Base-by-base conservation (phyloP, 1,284 basidiomycete genomes). In the Leccinum pachyderme region DNA sequence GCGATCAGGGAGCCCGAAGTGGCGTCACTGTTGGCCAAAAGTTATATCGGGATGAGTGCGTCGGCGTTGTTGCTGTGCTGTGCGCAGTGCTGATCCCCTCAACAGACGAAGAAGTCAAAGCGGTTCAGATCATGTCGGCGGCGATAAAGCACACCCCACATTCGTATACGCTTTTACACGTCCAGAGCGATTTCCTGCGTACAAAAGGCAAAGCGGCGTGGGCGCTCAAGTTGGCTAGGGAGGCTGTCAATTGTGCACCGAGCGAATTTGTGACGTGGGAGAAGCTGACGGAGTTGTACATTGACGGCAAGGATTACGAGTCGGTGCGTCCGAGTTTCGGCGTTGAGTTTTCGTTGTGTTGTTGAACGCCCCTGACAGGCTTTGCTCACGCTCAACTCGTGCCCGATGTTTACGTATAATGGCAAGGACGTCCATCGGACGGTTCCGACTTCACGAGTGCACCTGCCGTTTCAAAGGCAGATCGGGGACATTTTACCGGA, bases 361-460 rank as follows among this genome's bases (percentile, higher is more conserved):
- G 27, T 3, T 63, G 48, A 58, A 22, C 49, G 44, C 29, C n/a
- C 5, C n/a, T 24, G 0, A 15, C 15, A 82, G 80, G 94, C 96
- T 0, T 77, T 99, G 12, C 80, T 98, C 39, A 98, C 96, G 2
- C 83, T 99, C 57, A 99, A 99, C 70, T 98, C 96, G 37, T 99
- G 97, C 75, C 96, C 96, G 1, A 99, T 99, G 96, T 99, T 99
- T 74, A 98, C 96, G 2, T 99, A 93, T 77, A 98, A 98, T 70
- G 96, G 97, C 53, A 87, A 95, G 15, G 97, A 99, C 72, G 79
- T 91, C 9, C 97, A 99, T 71, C 84, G 95, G 7, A 87, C 86
- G 74, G 85, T 98, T 6, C 81, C 89, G 2, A 88, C 95, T 1
- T 79, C 89, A 1, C 84, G 87, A 53, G 84, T 94, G 12, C 93